Evolutionary conservation across 2,329 filamentous ascomycete genomes (phyloP).

Genomic region (Talaromyces amestolkiae): DNA sequence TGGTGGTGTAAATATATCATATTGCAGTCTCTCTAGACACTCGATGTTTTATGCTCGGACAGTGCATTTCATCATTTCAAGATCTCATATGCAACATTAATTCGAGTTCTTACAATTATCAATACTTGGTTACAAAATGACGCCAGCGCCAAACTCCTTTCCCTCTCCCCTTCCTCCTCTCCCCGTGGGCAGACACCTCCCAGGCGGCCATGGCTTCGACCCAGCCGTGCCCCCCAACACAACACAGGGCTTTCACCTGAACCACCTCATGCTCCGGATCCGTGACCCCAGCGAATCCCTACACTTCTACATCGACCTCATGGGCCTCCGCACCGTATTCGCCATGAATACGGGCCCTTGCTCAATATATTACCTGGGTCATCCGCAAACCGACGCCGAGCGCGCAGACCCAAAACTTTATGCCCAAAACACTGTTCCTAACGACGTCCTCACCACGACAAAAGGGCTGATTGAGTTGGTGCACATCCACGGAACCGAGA

Average conservation of each 20-base stretch:
- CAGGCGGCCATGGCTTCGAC: constrained; percentile 20
- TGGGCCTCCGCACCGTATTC: constrained; percentile 42
- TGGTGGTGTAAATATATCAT: no score
- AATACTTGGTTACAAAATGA: neutral
- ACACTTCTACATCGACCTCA: constrained; percentile 39
- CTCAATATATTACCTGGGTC: constrained; percentile 42
- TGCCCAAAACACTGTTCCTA: constrained; percentile 29
- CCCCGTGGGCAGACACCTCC: constrained; percentile 1
- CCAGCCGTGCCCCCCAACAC: constrained; percentile 26
- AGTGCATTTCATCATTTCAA: neutral
- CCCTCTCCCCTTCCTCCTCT: constrained; percentile 6
- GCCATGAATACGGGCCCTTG: constrained; percentile 41
- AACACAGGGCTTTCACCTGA: constrained; percentile 37
- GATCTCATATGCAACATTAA: neutral
- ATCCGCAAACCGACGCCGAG: constrained; percentile 32
- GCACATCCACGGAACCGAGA: constrained; percentile 38
- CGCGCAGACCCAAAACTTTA: constrained; percentile 29
- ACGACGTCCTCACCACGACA: constrained; percentile 29
- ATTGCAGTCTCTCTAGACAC: neutral
- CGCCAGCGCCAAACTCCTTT: constrained; percentile 3
- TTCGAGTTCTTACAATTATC: neutral
- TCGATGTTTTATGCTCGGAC: neutral
- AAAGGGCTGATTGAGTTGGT: constrained; percentile 38
- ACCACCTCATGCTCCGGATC: constrained; percentile 40
- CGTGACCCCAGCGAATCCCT: constrained; percentile 35